Base-by-base conservation (phyloP, 2,329 filamentous ascomycete genomes). In the Epichloe baconii region DNA sequence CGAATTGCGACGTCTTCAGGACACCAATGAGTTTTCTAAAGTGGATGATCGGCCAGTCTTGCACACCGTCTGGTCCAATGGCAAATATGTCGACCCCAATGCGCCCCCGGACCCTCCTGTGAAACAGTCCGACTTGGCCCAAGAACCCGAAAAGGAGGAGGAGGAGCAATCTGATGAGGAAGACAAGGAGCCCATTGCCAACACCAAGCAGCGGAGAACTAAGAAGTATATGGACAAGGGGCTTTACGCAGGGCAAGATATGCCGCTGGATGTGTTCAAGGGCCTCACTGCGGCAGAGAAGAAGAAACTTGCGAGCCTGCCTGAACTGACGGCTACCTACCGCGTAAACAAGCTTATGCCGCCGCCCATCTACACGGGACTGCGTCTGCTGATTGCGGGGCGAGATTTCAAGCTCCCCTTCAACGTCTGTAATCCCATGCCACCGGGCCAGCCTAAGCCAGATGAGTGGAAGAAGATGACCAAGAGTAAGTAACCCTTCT, bases 391-490 rank as follows among this genome's bases (percentile, higher is more conserved):
- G 52, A 77, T 89, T 50, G 73, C 78, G 53, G 85, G 85, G 14
- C 77, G 86, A 48, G 83, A 94, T 64, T 97, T 95, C 69, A 88
- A 88, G 66, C 72, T 98, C 34, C 93, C 93, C 0, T 96, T 82
- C 62, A 86, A 95, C 64, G 76, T 95, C 46, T 97, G 91, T 72
- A 86, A 88, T 50, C 91, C 91, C 3, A 77, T 95, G 19, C 85
- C 88, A 3, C 80, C 83, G 2, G 88, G 86, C 47, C 87, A 95
- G 63, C 87, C 89, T 23, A 95, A 95, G 68, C 90, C 91, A 1
- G 84, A 94, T 58, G 88, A 95, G 60, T 98, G 90, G 86, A 83
- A 83, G 58, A 91, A 91, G 65, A 84, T 93, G 59, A 90, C 88
- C 56, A 93, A 86, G 68, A 97, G 88, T 94, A 73, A 34, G 21